phyloP scores from a whole-genome alignment of 495 filamentous ascomycete genomes.

The Delitschia confertaspora region DNA sequence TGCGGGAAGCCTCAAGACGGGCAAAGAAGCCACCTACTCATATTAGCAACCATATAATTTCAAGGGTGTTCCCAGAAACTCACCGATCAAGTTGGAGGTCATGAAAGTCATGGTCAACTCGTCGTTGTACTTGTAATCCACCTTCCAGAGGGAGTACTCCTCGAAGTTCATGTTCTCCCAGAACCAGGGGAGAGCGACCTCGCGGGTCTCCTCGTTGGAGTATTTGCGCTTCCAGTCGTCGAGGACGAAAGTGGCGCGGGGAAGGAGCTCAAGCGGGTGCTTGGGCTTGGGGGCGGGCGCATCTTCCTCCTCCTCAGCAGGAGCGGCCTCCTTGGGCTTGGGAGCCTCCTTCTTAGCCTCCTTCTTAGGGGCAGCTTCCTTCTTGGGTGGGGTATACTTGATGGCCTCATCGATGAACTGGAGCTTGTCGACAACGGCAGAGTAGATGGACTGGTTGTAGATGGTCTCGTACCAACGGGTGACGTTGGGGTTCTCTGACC shows the following conservation, averaged over 20 bases:
- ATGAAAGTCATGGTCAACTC: constrained; percentile 97
- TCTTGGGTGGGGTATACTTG: constrained; percentile 87
- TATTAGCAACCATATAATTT: constrained; percentile 13
- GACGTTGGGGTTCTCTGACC: constrained; percentile 68
- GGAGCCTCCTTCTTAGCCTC: constrained; percentile 50
- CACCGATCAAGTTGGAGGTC: constrained; percentile 87
- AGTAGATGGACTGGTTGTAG: constrained; percentile 83
- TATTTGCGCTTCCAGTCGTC: constrained; percentile 99
- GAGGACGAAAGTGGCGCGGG: constrained; percentile 67
- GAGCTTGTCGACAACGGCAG: constrained; percentile 62
- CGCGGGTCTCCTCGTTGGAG: constrained; percentile 88
- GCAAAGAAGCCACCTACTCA: constrained; percentile 77
- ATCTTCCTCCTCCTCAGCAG: constrained; percentile 61
- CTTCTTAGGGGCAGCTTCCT: constrained; percentile 54
- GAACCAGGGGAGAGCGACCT: constrained; percentile 87
- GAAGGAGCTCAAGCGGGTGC: constrained; percentile 86
- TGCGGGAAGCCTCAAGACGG: constrained; percentile 94
- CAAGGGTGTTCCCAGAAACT: too few species aligned
- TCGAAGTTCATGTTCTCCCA: constrained; percentile 88
- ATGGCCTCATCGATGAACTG: constrained; percentile 74
- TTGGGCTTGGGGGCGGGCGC: constrained; percentile 78
- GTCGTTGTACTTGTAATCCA: constrained; percentile 96
- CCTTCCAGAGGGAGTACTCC: constrained; percentile 89
- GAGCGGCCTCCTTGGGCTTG: constrained; percentile 44
- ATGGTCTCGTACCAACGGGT: constrained; percentile 93